Evolutionary conservation across 2,329 filamentous ascomycete species (phyloP), one percentile per base, ranked within the genome.

Genomic region (Alternaria angustiovoidea): DNA sequence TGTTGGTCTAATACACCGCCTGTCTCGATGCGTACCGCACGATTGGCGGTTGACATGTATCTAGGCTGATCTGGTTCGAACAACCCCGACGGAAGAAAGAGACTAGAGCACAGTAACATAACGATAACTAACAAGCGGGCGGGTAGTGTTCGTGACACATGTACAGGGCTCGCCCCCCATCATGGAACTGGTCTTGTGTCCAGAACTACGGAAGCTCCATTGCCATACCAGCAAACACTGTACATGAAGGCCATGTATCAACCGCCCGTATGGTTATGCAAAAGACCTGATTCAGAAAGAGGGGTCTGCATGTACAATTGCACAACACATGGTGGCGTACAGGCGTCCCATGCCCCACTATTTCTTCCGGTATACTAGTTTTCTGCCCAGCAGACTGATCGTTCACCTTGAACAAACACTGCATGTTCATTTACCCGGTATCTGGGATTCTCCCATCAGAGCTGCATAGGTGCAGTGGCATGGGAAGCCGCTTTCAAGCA

Each of bases 91-190:
- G 57, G 60, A 55, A 59, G 51, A 52, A 55, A 49, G 46, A 54
- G 59, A 54, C 56, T 51, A 54, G 64, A 64, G 39, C 57, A 51
- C 59, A 55, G 48, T 52, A 54, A 60, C 53, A 52, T 59, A 57
- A 75, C 73, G 73, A 75, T 66, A 72, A 73, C 56, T 55, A 71
- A 55, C 65, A 47, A 64, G 54, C 57, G 60, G 62, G 41, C 42
- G 60, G 62, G 69, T 73, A 60, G 64, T 69, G 71, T 71, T 62
- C 46, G 70, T 74, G 57, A 59, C 65, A 74, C 73, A 47, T 55
- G 56, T 54, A 57, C 48, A 41, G 60, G 55, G 63, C 58, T 61
- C 55, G 48, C 54, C 59, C 49, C 57, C 56, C 65, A 57, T 56
- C 59, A 57, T 66, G 60, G 62, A 62, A 54, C 54, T 57, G 56